Base-by-base conservation (phyloP, 352 stramenopile species). In the Globisporangium radiosum region DNA sequence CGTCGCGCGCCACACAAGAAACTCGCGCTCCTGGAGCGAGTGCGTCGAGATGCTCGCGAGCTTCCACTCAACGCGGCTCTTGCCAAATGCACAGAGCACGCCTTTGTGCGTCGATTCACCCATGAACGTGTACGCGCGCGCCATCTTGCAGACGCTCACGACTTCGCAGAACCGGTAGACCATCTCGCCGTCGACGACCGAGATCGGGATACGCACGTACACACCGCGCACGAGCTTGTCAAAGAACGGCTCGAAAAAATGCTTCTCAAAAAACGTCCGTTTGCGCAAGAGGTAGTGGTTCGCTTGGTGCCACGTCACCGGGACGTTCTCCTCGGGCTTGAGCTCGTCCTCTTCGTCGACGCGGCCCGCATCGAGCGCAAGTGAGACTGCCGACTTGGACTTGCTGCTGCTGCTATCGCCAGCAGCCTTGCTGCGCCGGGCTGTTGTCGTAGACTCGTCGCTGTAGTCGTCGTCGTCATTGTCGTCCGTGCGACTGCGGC, bases 231-330 rank as follows among this genome's bases (percentile, higher is more conserved):
- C 81, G 9, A 94, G 64, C 63, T 87, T 82, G 47, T 87, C 67
- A 53, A 94, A 94, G 61, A 75, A 94, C 7, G 85, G 85, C 72
- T 94, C 85, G 59, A 92, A 94, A 52, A 86, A 94, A 62, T 92
- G 64, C 62, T 94, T 91, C 45, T 94, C 85, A 55, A 94, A 92
- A 53, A 88, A 94, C 33, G 66, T 61, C 37, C 85, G 70, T 52
- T 83, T 77, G 62, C 82, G 81, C 5, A 91, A 70, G 56, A 94
- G 66, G 62, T 92, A 94, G 63, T 86, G 68, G 59, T 90, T 89
- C 42, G 82, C 82, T 58, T 89, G 80, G 60, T 80, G 72, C 82
- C 80, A 90, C 49, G 66, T 89, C 54, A 90, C 72, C 0, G 81
- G 79, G 9, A 89, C 73, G 53, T 86, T 87, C 54, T 90, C 78